Evolutionary conservation across 257 asterid genomes (phyloP).

Genomic region (Ilex asprella): DNA sequence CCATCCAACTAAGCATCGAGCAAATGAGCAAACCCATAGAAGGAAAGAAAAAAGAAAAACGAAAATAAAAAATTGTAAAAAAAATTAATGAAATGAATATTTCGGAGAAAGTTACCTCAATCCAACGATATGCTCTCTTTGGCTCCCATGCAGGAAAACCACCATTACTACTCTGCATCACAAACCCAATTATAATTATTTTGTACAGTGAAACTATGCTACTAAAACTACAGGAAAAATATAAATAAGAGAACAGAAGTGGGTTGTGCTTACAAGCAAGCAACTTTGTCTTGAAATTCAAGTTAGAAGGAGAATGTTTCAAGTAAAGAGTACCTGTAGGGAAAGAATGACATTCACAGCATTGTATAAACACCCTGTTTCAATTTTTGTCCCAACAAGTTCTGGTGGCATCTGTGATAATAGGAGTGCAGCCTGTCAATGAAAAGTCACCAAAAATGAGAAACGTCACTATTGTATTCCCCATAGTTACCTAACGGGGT

Average conservation of each 20-base stretch:
- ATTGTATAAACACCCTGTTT: constrained; percentile 27
- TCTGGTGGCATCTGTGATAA: constrained; percentile 30
- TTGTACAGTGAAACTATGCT: background rate
- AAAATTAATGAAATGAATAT: too few species aligned
- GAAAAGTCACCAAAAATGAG: background rate
- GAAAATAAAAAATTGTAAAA: too few species aligned
- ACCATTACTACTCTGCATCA: constrained; percentile 34
- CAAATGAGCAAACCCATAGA: too few species aligned
- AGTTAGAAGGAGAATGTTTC: background rate
- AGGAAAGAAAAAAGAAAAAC: too few species aligned
- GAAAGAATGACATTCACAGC: constrained; percentile 48
- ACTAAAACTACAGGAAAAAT: background rate
- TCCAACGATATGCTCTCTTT: constrained; percentile 33
- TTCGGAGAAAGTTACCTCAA: constrained; percentile 30
- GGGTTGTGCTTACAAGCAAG: background rate
- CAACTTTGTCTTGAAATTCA: background rate
- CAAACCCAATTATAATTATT: too few species aligned
- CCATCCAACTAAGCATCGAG: too few species aligned
- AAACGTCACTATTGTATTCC: too few species aligned
- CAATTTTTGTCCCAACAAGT: constrained; percentile 30
- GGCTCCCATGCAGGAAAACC: constrained; percentile 67
- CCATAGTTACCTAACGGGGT: too few species aligned
- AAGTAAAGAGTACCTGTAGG: constrained; percentile 31
- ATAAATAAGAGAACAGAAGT: background rate
- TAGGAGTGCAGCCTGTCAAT: constrained; percentile 28